These are phyloP conservation scores for Cardamine resedifolia DNA, from an alignment of 345 rosid genomes.

Conservation along the genomic window DNA sequence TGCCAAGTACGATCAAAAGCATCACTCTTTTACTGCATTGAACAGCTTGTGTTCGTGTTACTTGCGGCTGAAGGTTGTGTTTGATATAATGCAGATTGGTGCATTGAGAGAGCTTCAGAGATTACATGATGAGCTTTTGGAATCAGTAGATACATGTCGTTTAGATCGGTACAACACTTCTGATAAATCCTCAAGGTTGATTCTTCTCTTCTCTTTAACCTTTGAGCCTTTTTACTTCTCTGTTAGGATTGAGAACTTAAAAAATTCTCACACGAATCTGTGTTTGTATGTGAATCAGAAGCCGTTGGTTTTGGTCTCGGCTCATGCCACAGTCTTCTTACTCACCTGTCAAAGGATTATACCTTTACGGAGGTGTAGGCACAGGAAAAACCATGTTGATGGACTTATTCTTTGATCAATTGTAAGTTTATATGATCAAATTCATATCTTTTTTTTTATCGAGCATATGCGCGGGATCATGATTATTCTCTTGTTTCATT, in stretches of 20 bases:
- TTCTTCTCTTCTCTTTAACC: background rate
- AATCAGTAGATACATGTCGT: constrained; percentile 72
- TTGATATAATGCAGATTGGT: constrained; percentile 51
- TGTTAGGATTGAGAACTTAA: constrained; percentile 2
- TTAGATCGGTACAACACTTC: constrained; percentile 92
- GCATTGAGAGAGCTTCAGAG: constrained; percentile 89
- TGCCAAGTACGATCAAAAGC: constrained; percentile 59
- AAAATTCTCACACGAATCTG: background rate
- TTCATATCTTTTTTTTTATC: background rate
- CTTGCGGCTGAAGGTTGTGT: constrained; percentile 12
- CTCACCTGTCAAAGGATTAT: constrained; percentile 88
- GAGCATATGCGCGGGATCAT: background rate
- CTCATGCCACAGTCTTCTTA: constrained; percentile 69
- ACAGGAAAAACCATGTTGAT: constrained; percentile 99
- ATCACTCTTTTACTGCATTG: background rate
- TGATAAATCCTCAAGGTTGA: constrained; percentile 75
- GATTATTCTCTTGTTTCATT: constrained; percentile 5
- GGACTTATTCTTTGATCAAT: constrained; percentile 84
- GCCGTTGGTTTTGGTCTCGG: constrained; percentile 95
- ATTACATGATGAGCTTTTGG: constrained; percentile 80
- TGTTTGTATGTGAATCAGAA: constrained; percentile 50
- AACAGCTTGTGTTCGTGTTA: background rate
- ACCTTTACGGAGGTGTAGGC: constrained; percentile 96
- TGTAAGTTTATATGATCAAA: constrained; percentile 52
- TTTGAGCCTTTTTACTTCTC: background rate